Evolutionary conservation across 495 filamentous ascomycete species (phyloP).

Genomic region (Penicillium paradoxum): DNA sequence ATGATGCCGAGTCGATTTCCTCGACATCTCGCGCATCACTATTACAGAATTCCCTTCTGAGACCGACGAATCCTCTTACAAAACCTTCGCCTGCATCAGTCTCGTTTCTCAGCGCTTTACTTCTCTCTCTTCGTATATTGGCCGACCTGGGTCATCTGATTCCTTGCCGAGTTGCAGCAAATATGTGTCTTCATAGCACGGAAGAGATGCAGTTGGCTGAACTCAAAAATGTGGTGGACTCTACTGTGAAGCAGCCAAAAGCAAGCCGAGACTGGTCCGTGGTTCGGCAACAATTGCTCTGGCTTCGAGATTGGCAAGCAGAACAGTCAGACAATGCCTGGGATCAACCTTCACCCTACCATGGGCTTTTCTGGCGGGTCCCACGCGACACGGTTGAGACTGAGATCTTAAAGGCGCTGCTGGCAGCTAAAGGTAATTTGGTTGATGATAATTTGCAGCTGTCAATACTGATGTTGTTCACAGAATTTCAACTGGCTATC

Average conservation of each 20-base stretch:
- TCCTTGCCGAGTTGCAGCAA: constrained; percentile 49
- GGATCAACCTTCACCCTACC: constrained; percentile 26
- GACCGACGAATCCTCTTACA: constrained; percentile 62
- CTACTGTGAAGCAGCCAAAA: constrained; percentile 44
- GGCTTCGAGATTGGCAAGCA: constrained; percentile 76
- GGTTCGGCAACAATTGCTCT: constrained; percentile 64
- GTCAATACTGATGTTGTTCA: constrained; percentile 11
- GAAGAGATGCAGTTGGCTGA: constrained; percentile 63
- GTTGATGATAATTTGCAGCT: not conserved
- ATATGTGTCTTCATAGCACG: constrained; percentile 37
- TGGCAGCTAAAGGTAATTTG: constrained; percentile 60
- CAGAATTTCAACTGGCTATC: constrained; percentile 63
- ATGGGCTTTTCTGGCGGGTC: constrained; percentile 70
- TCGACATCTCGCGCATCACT: constrained; percentile 45
- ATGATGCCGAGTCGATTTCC: constrained; percentile 35
- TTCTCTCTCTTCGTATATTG: constrained; percentile 64
- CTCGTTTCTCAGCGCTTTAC: constrained; percentile 59
- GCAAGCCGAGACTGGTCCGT: constrained; percentile 65
- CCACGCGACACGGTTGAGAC: constrained; percentile 59
- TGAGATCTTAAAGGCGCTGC: constrained; percentile 68
- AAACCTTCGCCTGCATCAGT: constrained; percentile 55
- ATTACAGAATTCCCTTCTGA: constrained; percentile 53
- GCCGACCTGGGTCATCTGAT: constrained; percentile 54
- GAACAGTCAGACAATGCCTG: constrained; percentile 31
- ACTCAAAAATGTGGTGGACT: constrained; percentile 57